phyloP scores from a whole-genome alignment of 352 stramenopile genomes.

The Phytopythium chamaehyphon region DNA sequence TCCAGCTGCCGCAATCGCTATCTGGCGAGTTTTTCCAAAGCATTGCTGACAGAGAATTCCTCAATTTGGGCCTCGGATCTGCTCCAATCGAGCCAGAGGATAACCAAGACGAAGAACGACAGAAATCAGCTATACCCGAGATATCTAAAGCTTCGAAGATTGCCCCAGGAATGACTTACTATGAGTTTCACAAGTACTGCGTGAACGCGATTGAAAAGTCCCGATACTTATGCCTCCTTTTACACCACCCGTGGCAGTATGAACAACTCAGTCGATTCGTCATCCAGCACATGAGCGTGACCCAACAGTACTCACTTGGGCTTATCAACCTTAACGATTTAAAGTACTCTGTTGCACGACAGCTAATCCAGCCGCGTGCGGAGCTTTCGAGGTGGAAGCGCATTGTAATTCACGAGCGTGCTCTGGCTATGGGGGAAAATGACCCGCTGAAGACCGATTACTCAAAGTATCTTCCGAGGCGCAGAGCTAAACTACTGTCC shows the following conservation, averaged over 20 bases:
- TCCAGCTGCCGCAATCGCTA: slow-evolving; percentile 33
- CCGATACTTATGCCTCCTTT: slow-evolving; percentile 63
- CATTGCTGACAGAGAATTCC: slow-evolving; percentile 56
- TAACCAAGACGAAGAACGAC: neutral
- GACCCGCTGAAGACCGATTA: slow-evolving; percentile 92
- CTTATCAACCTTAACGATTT: slow-evolving; percentile 87
- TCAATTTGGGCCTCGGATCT: slow-evolving; percentile 36
- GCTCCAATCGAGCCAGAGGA: slow-evolving; percentile 7
- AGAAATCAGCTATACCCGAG: neutral
- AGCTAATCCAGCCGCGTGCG: slow-evolving; percentile 41
- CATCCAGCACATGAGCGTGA: slow-evolving; percentile 78
- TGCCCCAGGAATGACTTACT: slow-evolving; percentile 57
- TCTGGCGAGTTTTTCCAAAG: slow-evolving; percentile 34
- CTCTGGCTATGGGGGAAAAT: slow-evolving; percentile 88
- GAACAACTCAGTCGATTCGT: slow-evolving; percentile 81
- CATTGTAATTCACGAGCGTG: slow-evolving; percentile 79
- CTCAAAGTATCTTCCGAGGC: slow-evolving; percentile 84
- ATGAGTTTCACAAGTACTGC: slow-evolving; percentile 78
- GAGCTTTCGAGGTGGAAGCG: slow-evolving; percentile 70
- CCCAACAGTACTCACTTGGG: slow-evolving; percentile 86
- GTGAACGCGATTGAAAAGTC: slow-evolving; percentile 43
- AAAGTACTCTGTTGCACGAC: slow-evolving; percentile 69
- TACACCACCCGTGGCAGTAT: slow-evolving; percentile 67
- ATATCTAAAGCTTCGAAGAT: neutral
- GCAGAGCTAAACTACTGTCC: slow-evolving; percentile 61